These are phyloP conservation scores for Jacaranda copaia DNA, from an alignment of 257 asterid genomes.

Conservation along the genomic window DNA sequence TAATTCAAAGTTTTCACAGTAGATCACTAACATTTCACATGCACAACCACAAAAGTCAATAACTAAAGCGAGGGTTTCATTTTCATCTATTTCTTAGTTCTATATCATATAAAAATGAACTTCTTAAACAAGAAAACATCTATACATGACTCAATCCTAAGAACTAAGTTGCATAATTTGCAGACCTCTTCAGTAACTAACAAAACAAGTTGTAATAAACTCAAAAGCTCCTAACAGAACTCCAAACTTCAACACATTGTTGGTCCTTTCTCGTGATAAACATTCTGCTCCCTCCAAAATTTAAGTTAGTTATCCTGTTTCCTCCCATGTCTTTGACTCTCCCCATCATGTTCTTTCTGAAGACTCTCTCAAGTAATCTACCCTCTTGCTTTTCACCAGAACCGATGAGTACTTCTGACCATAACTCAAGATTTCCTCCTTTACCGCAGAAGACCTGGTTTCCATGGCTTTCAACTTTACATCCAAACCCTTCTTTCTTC, in stretches of 20 bases:
- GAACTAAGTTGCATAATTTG: not conserved
- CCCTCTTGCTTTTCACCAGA: constrained; percentile 32
- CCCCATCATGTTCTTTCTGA: constrained; percentile 83
- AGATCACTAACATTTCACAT: too few relatives aligned
- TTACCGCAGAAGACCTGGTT: constrained; percentile 80
- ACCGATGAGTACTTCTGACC: constrained; percentile 79
- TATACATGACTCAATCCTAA: not conserved
- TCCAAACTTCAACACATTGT: constrained; percentile 83
- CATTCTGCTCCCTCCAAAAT: constrained; percentile 90
- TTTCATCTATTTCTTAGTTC: too few relatives aligned
- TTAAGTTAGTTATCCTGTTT: constrained; percentile 57
- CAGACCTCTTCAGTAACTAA: not conserved
- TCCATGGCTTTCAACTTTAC: constrained; percentile 79
- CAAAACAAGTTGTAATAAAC: not conserved
- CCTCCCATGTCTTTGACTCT: constrained; percentile 72
- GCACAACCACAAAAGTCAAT: too few relatives aligned
- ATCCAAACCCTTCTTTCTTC: constrained; percentile 85
- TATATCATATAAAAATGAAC: too few relatives aligned
- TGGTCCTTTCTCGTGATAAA: constrained; percentile 78
- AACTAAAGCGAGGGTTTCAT: too few relatives aligned
- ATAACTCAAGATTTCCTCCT: constrained; percentile 76
- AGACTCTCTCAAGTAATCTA: constrained; percentile 51
- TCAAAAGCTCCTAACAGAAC: constrained; percentile 51
- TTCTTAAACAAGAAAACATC: not conserved
- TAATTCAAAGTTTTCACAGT: too few relatives aligned